Conservation (phyloP, 768 basidiomycete genomes). For the Mycena maculata region DNA sequence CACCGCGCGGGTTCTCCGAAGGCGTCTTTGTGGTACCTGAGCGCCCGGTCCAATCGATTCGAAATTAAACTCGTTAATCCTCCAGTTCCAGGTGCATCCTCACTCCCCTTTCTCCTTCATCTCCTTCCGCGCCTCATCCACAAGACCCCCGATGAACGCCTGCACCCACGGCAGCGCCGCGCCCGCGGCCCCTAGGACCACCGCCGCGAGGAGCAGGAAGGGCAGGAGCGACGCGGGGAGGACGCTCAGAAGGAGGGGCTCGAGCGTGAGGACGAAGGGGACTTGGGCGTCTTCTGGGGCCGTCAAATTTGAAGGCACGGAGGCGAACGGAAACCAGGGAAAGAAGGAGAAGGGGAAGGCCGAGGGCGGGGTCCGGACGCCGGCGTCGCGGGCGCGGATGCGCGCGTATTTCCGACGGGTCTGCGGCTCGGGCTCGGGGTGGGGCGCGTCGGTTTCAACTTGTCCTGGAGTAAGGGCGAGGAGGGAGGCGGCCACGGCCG, state of each 20-base stretch:
- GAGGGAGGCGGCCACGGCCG: constrained; percentile 33
- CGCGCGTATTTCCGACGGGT: constrained; percentile 31
- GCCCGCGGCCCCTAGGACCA: background rate
- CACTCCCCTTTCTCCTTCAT: background rate
- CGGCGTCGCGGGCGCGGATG: constrained; percentile 28
- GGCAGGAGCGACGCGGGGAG: constrained; percentile 29
- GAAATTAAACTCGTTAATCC: too few relatives aligned
- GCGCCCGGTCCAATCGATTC: too few relatives aligned
- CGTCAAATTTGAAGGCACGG: background rate
- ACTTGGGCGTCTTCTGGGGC: background rate
- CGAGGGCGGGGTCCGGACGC: constrained; percentile 29
- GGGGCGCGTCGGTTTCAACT: background rate
- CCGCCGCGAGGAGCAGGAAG: background rate
- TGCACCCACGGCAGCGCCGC: constrained; percentile 6
- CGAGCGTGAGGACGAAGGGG: constrained; percentile 21
- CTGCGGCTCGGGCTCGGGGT: background rate
- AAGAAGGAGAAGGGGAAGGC: background rate
- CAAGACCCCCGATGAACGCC: constrained; percentile 5
- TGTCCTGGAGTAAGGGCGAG: background rate
- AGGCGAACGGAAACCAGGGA: background rate
- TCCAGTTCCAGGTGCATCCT: background rate
- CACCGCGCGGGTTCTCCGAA: too few relatives aligned
- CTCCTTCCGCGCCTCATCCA: constrained; percentile 21
- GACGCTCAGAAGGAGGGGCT: constrained; percentile 27
- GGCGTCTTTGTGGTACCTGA: too few relatives aligned